These are phyloP conservation scores for Trichothecium roseum DNA, from an alignment of 2,329 filamentous ascomycete species.

Conservation along the genomic window DNA sequence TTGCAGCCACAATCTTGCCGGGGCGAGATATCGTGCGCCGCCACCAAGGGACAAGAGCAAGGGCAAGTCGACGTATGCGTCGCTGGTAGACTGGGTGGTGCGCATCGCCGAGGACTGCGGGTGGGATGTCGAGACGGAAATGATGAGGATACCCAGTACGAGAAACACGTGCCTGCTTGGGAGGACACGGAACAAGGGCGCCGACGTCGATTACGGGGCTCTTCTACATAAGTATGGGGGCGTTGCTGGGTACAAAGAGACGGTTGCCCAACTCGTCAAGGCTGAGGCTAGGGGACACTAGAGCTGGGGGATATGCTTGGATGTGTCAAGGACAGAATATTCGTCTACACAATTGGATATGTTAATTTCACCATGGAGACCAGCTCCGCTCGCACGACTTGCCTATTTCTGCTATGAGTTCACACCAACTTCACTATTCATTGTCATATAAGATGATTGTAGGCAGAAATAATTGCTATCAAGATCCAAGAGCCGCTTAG, in stretches of 20 bases:
- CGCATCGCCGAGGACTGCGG: constrained; percentile 61
- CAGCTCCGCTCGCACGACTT: no score
- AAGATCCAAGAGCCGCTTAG: no score
- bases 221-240: constrained; percentile 43
- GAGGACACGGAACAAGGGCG: constrained; percentile 29
- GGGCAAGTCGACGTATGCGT: constrained; percentile 64
- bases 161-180: constrained; percentile 77
- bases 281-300: constrained; percentile 27
- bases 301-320: no score
- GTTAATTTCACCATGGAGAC: no score
- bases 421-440: no score
- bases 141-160: constrained; percentile 85
- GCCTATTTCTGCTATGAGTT: no score
- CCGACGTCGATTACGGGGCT: constrained; percentile 24
- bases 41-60: constrained; percentile 39
- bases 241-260: constrained; percentile 47
- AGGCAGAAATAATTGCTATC: no score
- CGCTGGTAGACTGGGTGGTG: constrained; percentile 69
- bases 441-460: no score
- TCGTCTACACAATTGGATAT: no score
- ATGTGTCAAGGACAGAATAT: no score
- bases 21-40: constrained; percentile 60
- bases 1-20: constrained; percentile 80
- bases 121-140: constrained; percentile 69
- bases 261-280: constrained; percentile 51